Percentiles rank a stretch among this genome's conserved stretches.
Conservation (phyloP, 2,329 filamentous ascomycete genomes). For the Fusarium begoniae region DNA sequence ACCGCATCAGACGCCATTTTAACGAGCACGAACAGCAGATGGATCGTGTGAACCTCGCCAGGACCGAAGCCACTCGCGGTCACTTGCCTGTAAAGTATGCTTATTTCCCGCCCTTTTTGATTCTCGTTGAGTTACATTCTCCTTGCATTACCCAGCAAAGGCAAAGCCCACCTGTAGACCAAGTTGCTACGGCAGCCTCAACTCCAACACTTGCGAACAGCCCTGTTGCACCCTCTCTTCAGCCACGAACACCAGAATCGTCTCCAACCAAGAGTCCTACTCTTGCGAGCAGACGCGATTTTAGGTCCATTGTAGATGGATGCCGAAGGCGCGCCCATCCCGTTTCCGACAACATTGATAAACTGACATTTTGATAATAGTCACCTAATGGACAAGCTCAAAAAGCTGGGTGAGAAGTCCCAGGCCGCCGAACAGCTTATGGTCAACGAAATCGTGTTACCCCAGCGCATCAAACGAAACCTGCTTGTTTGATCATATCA, state of each 20-base stretch:
- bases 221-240: background rate
- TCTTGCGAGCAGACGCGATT: slow-evolving; percentile 31
- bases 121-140: slow-evolving; percentile 42
- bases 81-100: slow-evolving; percentile 67
- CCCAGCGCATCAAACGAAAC: slow-evolving; percentile 58
- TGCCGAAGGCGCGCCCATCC: slow-evolving; percentile 42
- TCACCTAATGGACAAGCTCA: slow-evolving; percentile 66
- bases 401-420: slow-evolving; percentile 54
- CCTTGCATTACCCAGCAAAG: background rate
- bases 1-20: slow-evolving; percentile 69
- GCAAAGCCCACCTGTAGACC: background rate
- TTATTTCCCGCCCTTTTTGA: slow-evolving; percentile 47
- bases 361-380: slow-evolving; percentile 51
- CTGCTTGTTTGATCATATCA: slow-evolving; percentile 26
- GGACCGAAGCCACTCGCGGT: slow-evolving; percentile 64
- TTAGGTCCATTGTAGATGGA: slow-evolving; percentile 37
- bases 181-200: background rate
- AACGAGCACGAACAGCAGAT: slow-evolving; percentile 66
- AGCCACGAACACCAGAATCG: background rate
- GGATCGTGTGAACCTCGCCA: slow-evolving; percentile 59
- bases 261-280: slow-evolving; percentile 11
- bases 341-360: slow-evolving; percentile 41
- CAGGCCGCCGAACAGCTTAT: slow-evolving; percentile 44
- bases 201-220: slow-evolving; percentile 8
- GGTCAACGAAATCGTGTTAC: slow-evolving; percentile 48